phyloP scores from a whole-genome alignment of 495 filamentous ascomycete species.

The Aspergillus kassunensis region DNA sequence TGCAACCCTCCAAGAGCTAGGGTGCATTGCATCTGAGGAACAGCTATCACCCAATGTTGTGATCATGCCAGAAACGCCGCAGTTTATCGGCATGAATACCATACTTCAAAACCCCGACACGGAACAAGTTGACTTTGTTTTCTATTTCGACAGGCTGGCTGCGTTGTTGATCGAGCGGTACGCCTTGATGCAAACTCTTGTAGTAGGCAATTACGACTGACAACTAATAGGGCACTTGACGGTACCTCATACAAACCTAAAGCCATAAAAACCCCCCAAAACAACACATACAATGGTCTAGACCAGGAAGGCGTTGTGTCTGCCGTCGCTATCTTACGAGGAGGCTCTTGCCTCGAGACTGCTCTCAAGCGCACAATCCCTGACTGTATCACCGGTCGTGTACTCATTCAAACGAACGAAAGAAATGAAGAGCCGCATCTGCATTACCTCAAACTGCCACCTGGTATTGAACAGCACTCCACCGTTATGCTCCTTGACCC shows the following conservation, averaged over 20 bases:
- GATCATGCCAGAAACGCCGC: constrained; percentile 66
- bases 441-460: constrained; percentile 77
- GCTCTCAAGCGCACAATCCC: constrained; percentile 85
- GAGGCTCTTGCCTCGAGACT: constrained; percentile 80
- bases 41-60: constrained; percentile 70
- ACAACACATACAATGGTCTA: constrained; percentile 64
- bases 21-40: constrained; percentile 60
- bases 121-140: constrained; percentile 85
- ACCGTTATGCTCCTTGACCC: constrained; percentile 84
- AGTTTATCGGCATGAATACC: constrained; percentile 83
- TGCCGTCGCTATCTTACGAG: constrained; percentile 83
- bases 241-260: constrained; percentile 58
- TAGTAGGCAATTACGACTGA: not conserved
- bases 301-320: constrained; percentile 64
- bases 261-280: constrained; percentile 65
- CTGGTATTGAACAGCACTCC: constrained; percentile 64
- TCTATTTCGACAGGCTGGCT: constrained; percentile 88
- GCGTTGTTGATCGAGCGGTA: constrained; percentile 82
- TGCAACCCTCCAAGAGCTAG: constrained; percentile 67
- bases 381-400: constrained; percentile 81
- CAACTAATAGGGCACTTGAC: constrained; percentile 59
- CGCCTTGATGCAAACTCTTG: constrained; percentile 2
- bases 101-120: constrained; percentile 80
- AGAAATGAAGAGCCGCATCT: constrained; percentile 85
- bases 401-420: constrained; percentile 86